Evolutionary conservation across 495 filamentous ascomycete species (phyloP).

Genomic region (Penicillium longicatenatum): DNA sequence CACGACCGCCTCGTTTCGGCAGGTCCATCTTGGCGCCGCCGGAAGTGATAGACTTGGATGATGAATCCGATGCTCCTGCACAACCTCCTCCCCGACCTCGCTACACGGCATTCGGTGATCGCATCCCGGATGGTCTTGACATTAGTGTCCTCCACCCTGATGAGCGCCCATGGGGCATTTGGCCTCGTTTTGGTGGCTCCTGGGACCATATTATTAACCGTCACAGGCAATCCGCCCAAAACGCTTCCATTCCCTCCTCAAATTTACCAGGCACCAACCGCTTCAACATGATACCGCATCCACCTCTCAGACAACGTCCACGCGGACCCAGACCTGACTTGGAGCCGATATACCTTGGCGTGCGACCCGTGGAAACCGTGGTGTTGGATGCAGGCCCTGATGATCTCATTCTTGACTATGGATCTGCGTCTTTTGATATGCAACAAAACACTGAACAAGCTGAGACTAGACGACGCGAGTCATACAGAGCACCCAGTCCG

Average conservation of each 20-base stretch:
- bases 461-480: conserved; percentile 36
- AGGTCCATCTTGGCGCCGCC: conserved; percentile 32
- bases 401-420: conserved; percentile 18
- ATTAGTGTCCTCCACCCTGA: too few relatives aligned
- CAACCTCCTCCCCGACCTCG: conserved; percentile 31
- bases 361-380: background rate
- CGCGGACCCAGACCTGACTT: background rate
- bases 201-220: too few relatives aligned
- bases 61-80: conserved; percentile 14
- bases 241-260: too few relatives aligned
- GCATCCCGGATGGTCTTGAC: too few relatives aligned
- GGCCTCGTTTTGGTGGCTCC: too few relatives aligned
- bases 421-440: conserved; percentile 27
- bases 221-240: too few relatives aligned
- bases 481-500: conserved; percentile 61
- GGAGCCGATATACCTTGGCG: too few relatives aligned
- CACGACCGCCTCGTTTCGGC: conserved; percentile 34
- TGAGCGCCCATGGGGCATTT: too few relatives aligned
- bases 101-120: conserved; percentile 35
- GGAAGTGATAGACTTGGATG: conserved; percentile 41
- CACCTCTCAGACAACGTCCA: too few relatives aligned
- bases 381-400: background rate
- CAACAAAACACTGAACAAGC: conserved; percentile 20
- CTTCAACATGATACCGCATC: too few relatives aligned
- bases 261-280: too few relatives aligned